Percentiles rank a stretch among this genome's conserved stretches.
phyloP scores from a whole-genome alignment of 495 filamentous ascomycete genomes.

The Penicillium malachiteum region DNA sequence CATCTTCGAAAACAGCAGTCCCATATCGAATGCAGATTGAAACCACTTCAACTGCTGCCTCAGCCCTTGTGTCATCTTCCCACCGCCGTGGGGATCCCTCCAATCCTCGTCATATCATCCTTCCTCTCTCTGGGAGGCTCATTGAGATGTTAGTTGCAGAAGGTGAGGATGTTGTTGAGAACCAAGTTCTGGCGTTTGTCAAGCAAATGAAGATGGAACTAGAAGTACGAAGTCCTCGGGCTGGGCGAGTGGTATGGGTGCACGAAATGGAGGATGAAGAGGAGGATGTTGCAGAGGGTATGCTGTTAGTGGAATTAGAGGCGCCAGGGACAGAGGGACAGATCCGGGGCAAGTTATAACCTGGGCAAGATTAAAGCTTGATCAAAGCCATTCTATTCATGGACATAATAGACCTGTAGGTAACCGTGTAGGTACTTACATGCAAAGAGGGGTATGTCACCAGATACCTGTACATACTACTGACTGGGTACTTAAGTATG shows the following conservation, averaged over 20 bases:
- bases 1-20: constrained; percentile 24
- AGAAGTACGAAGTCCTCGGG: constrained; percentile 51
- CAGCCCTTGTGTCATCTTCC: constrained; percentile 45
- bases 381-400: too few species aligned
- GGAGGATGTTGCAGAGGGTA: constrained; percentile 60
- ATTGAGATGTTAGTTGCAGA: constrained; percentile 56
- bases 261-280: constrained; percentile 55
- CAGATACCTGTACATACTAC: too few species aligned
- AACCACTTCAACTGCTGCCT: constrained; percentile 49
- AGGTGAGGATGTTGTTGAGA: constrained; percentile 50
- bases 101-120: constrained; percentile 54
- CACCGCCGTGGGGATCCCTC: constrained; percentile 51
- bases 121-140: constrained; percentile 58
- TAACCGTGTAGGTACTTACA: too few species aligned
- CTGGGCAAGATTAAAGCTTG: too few species aligned
- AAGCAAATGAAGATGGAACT: constrained; percentile 72
- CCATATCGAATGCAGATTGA: constrained; percentile 47
- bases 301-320: constrained; percentile 52
- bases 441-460: too few species aligned
- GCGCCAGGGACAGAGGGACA: constrained; percentile 11
- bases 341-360: constrained; percentile 29
- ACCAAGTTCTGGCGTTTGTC: constrained; percentile 59
- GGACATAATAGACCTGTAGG: too few species aligned
- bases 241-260: constrained; percentile 54
- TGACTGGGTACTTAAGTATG: too few species aligned